These are phyloP conservation scores for Metschnikowia dekortorum DNA, from an alignment of 805 yeast species.

Conservation along the genomic window DNA sequence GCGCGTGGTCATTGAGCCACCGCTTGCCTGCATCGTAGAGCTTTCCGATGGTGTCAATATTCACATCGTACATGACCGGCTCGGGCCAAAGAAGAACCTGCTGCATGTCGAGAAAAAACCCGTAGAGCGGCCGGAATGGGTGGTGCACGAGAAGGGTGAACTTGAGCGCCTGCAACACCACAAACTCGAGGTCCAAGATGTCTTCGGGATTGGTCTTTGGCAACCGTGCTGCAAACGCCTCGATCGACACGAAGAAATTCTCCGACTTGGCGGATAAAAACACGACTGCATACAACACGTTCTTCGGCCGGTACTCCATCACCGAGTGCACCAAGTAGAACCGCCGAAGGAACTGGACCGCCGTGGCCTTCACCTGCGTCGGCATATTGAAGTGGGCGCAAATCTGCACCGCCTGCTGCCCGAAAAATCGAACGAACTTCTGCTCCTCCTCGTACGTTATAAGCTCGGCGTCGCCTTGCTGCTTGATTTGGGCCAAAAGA, in stretches of 20 bases:
- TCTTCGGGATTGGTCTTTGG: constrained; percentile 62
- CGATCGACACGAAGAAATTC: constrained; percentile 82
- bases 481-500: constrained; percentile 25
- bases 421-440: constrained; percentile 62
- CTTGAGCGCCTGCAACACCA: constrained; percentile 63
- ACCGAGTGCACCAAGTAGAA: constrained; percentile 79
- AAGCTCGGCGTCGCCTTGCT: constrained; percentile 32
- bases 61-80: constrained; percentile 43
- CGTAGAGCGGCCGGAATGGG: constrained; percentile 86
- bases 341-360: constrained; percentile 73
- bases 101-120: constrained; percentile 90
- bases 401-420: constrained; percentile 64
- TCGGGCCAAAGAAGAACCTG: constrained; percentile 41
- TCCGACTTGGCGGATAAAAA: constrained; percentile 92
- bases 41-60: constrained; percentile 53
- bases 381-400: constrained; percentile 77
- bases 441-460: constrained; percentile 69
- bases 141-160: constrained; percentile 86
- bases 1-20: constrained; percentile 59
- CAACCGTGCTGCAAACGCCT: constrained; percentile 68
- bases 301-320: constrained; percentile 84
- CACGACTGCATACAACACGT: constrained; percentile 64
- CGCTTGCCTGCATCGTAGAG: constrained; percentile 68
- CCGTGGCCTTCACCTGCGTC: constrained; percentile 83
- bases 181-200: constrained; percentile 75